Conservation (phyloP, 2,329 filamentous ascomycete genomes). For the Fusarium pseudoanthophilum region DNA sequence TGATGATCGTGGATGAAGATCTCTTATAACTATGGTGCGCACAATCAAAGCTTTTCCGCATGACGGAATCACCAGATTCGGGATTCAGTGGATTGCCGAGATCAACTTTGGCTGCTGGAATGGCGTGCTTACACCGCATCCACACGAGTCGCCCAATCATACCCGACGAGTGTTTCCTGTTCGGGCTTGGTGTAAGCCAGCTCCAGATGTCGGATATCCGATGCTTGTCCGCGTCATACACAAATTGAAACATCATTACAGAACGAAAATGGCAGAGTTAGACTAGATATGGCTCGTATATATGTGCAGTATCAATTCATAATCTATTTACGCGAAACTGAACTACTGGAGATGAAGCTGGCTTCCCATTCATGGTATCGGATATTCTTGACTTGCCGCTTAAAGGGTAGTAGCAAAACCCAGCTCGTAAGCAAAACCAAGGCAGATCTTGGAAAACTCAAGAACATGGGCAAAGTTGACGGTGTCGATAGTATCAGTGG, state of each 20-base stretch:
- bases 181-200: neutral
- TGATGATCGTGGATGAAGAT: fast-evolving
- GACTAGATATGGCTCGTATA: too few species aligned
- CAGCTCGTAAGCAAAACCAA: constrained; percentile 61
- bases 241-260: fast-evolving
- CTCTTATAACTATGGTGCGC: neutral
- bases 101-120: neutral
- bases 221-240: neutral
- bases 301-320: neutral
- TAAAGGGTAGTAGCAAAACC: constrained; percentile 58
- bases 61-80: neutral
- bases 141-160: neutral
- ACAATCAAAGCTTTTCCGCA: neutral
- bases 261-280: fast-evolving
- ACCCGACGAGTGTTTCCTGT: fast-evolving
- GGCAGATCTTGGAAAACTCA: constrained; percentile 67
- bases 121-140: neutral
- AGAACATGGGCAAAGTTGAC: constrained; percentile 74
- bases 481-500: constrained; percentile 76
- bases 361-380: fast-evolving
- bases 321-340: neutral
- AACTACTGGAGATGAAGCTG: fast-evolving
- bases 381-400: fast-evolving
- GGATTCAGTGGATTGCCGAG: neutral
- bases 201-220: neutral